phyloP scores from a whole-genome alignment of 2,329 filamentous ascomycete genomes.

The Xylariaceae sp. region DNA sequence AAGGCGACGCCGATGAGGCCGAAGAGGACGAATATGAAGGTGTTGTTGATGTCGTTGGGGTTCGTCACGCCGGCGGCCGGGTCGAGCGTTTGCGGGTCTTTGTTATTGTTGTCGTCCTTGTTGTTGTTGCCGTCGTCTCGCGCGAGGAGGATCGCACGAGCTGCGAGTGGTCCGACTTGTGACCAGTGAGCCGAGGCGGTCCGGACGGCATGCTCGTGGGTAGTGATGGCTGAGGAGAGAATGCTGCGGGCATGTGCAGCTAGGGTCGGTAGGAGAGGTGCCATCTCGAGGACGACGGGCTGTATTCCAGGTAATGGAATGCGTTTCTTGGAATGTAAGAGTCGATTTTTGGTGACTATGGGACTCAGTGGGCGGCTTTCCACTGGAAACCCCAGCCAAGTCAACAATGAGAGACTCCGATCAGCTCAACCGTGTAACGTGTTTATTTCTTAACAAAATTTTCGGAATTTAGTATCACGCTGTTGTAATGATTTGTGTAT shows the following conservation, averaged over 20 bases:
- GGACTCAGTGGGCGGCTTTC: slow-evolving; percentile 29
- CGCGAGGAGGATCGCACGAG: slow-evolving; percentile 50
- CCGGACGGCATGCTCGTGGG: slow-evolving; percentile 37
- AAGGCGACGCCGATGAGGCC: slow-evolving; percentile 81
- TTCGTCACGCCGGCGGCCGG: slow-evolving; percentile 58
- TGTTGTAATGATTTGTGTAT: slow-evolving; percentile 1
- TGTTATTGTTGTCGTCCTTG: slow-evolving; percentile 5
- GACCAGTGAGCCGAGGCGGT: slow-evolving; percentile 38
- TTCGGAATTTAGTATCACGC: not conserved
- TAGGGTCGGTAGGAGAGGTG: slow-evolving; percentile 41
- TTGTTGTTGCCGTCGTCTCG: slow-evolving; percentile 44
- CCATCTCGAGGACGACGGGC: slow-evolving; percentile 33
- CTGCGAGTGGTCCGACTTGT: slow-evolving; percentile 51
- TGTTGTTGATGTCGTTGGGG: slow-evolving; percentile 66
- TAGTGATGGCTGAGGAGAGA: slow-evolving; percentile 33
- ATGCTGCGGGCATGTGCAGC: slow-evolving; percentile 41
- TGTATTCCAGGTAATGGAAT: slow-evolving; percentile 5
- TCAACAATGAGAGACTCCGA: slow-evolving; percentile 19
- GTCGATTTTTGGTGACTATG: slow-evolving; percentile 7
- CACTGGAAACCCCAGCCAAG: slow-evolving; percentile 40
- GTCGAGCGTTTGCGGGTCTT: slow-evolving; percentile 43
- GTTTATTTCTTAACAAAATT: slow-evolving; percentile 3
- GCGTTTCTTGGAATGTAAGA: slow-evolving; percentile 2
- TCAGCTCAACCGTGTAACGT: slow-evolving; percentile 16
- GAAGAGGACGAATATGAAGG: slow-evolving; percentile 83